These are phyloP conservation scores for Discostella pseudostelligera DNA, from an alignment of 108 stramenopile genomes.

Conservation along the genomic window DNA sequence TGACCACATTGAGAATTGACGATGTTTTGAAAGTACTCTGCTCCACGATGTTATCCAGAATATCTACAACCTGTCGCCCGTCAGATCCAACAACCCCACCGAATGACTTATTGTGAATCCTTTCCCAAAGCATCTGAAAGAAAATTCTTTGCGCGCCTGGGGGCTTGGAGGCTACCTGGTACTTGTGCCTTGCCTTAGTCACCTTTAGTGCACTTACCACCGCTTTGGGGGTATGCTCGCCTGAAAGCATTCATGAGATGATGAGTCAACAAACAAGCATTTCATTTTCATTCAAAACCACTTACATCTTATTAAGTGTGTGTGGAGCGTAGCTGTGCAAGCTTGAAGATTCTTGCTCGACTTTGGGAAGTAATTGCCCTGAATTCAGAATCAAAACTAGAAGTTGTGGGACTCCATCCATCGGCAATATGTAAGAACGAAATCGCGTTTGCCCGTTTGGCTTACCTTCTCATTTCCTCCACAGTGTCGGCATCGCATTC, in stretches of 20 bases:
- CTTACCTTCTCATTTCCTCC: constrained; percentile 17
- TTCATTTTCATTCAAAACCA: neutral
- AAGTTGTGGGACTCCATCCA: neutral
- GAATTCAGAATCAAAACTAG: neutral
- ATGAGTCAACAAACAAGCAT: neutral
- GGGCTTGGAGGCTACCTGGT: constrained; percentile 12
- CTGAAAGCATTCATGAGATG: neutral
- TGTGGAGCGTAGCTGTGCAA: constrained; percentile 18
- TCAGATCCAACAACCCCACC: constrained; percentile 7
- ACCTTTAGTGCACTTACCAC: constrained; percentile 27
- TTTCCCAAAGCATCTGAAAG: constrained; percentile 27
- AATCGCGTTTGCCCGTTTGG: neutral
- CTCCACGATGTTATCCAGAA: constrained; percentile 14
- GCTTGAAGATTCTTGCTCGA: constrained; percentile 24
- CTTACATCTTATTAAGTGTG: constrained; percentile 32
- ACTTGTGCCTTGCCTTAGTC: constrained; percentile 26
- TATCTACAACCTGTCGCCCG: neutral
- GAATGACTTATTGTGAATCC: constrained; percentile 32
- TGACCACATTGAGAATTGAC: constrained; percentile 6
- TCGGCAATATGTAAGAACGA: neutral
- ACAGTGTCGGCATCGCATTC: constrained; percentile 32
- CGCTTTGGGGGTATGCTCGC: constrained; percentile 13
- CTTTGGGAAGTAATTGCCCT: constrained; percentile 29
- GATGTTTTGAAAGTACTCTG: constrained; percentile 9
- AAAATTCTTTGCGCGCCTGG: constrained; percentile 21